Conservation (phyloP, 768 basidiomycete species). For the Boletales sp. region DNA sequence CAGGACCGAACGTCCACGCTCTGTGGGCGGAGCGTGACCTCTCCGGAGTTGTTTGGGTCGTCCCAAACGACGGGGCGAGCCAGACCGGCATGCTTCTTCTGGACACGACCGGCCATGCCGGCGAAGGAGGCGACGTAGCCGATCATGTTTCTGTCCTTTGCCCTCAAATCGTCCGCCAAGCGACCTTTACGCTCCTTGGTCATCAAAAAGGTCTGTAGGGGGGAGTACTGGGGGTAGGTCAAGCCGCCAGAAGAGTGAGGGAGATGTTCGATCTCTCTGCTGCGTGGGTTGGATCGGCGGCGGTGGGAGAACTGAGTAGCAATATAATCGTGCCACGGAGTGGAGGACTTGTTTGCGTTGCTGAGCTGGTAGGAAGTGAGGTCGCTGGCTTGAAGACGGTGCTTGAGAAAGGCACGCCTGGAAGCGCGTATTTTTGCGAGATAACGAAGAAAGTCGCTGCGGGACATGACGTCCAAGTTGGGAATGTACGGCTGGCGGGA, state of each 20-base stretch:
- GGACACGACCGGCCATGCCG: conserved; percentile 25
- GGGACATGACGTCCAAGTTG: conserved; percentile 62
- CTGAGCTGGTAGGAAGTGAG: conserved; percentile 28
- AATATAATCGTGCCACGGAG: conserved; percentile 25
- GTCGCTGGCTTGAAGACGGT: conserved; percentile 18
- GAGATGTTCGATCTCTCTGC: conserved; percentile 50
- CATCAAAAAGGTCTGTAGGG: conserved; percentile 51
- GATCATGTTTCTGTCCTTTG: conserved; percentile 7
- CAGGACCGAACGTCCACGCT: conserved; percentile 28
- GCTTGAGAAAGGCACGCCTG: conserved; percentile 56
- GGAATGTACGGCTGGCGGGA: conserved; percentile 34
- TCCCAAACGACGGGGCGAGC: conserved; percentile 26
- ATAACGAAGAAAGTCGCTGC: conserved; percentile 54
- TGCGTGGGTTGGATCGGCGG: conserved; percentile 22
- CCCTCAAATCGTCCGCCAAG: conserved; percentile 36
- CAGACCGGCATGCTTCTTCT: conserved; percentile 15
- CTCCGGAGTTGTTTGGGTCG: conserved; percentile 25
- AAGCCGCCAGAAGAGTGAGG: conserved; percentile 66
- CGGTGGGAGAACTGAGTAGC: conserved; percentile 19
- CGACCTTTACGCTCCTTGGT: conserved; percentile 57
- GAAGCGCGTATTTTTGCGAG: conserved; percentile 53
- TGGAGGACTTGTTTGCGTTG: conserved; percentile 13
- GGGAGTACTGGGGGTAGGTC: conserved; percentile 51
- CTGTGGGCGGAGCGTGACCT: conserved; percentile 28
- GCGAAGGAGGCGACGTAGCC: conserved; percentile 31